These are phyloP conservation scores for Neurospora discreta DNA, from an alignment of 495 filamentous ascomycete genomes.

Conservation along the genomic window DNA sequence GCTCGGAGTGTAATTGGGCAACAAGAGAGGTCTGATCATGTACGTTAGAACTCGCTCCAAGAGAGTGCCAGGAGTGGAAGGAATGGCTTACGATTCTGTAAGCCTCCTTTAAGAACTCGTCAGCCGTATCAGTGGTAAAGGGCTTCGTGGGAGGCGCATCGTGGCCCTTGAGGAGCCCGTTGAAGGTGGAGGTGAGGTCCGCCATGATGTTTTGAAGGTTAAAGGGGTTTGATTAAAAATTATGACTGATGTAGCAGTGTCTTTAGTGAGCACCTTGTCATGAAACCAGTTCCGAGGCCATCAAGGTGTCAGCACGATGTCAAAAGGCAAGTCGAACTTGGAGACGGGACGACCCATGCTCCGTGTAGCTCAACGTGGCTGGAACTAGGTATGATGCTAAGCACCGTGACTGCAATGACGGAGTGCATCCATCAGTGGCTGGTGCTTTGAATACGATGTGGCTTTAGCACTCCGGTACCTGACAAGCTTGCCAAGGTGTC, in stretches of 20 bases:
- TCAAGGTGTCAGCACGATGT: neutral
- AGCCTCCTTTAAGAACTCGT: slow-evolving; percentile 92
- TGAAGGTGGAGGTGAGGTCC: slow-evolving; percentile 62
- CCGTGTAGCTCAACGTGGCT: neutral
- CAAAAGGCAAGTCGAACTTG: neutral
- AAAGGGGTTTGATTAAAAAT: neutral
- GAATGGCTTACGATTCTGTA: slow-evolving; percentile 67
- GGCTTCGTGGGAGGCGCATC: slow-evolving; percentile 31
- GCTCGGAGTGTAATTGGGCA: slow-evolving; percentile 58
- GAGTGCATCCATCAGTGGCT: neutral
- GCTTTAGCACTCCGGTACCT: neutral
- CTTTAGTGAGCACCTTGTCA: neutral
- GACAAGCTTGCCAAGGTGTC: neutral
- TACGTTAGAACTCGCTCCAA: neutral
- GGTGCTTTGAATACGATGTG: neutral
- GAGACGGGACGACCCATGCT: neutral
- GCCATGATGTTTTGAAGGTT: slow-evolving; percentile 48
- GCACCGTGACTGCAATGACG: neutral
- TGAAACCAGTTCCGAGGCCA: neutral
- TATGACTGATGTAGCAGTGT: neutral
- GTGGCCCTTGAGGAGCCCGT: slow-evolving; percentile 51
- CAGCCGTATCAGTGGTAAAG: slow-evolving; percentile 43
- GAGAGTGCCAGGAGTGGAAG: neutral
- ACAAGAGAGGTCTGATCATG: slow-evolving; percentile 73
- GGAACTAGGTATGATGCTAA: neutral